A percentile compares a stretch with the other conserved stretches of the same genome.
Conservation (phyloP, 1,139 yeast species). For the Suhomyces choctaworum region DNA sequence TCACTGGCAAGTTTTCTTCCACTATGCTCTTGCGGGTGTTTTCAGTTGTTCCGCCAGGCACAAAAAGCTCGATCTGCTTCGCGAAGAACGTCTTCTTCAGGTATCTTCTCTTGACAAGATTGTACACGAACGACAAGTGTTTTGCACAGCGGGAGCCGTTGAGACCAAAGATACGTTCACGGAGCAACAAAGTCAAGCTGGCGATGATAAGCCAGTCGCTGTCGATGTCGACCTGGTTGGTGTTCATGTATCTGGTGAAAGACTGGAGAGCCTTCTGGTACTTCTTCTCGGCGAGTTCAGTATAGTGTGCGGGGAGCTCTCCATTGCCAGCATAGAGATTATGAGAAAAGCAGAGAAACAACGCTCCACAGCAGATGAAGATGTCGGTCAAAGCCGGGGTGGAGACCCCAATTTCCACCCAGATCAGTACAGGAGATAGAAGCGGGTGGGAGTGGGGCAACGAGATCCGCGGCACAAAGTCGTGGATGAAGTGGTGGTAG, state of each 20-base stretch:
- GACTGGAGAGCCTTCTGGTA: slow-evolving; percentile 23
- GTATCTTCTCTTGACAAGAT: slow-evolving; percentile 16
- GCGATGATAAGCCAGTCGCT: slow-evolving; percentile 38
- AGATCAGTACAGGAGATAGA: slow-evolving; percentile 33
- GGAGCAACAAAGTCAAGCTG: slow-evolving; percentile 33
- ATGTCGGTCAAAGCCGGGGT: slow-evolving; percentile 32
- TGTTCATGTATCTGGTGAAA: slow-evolving; percentile 10
- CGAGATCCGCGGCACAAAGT: slow-evolving; percentile 38
- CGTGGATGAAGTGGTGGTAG: slow-evolving; percentile 33
- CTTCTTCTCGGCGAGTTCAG: slow-evolving; percentile 21
- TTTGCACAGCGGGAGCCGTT: slow-evolving; percentile 29
- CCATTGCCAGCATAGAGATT: slow-evolving; percentile 2
- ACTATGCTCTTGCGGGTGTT: background rate
- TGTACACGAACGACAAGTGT: slow-evolving; percentile 23
- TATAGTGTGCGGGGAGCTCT: slow-evolving; percentile 10
- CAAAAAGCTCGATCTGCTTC: no score
- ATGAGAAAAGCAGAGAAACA: slow-evolving; percentile 25
- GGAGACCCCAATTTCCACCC: slow-evolving; percentile 24
- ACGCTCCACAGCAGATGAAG: slow-evolving; percentile 40
- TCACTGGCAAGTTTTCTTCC: background rate
- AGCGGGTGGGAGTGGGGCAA: slow-evolving; percentile 43
- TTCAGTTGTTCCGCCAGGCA: background rate
- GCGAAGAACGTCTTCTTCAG: slow-evolving; percentile 3
- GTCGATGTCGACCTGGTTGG: slow-evolving; percentile 16
- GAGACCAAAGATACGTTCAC: slow-evolving; percentile 31